Evolutionary conservation across 257 asterid species (phyloP).

Genomic region (Parsonsia alboflavescens): DNA sequence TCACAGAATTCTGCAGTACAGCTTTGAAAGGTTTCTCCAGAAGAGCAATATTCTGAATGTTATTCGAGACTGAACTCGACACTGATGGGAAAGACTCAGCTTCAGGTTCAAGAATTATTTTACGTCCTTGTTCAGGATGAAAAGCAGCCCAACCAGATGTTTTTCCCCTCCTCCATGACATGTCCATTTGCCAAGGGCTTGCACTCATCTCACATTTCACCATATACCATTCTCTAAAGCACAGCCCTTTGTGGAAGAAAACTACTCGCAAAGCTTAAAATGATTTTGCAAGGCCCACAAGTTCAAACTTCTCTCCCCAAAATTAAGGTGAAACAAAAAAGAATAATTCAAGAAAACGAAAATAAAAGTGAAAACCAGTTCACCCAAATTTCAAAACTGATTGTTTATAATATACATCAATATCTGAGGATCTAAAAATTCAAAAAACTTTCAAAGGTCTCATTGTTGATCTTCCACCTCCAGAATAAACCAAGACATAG

Average conservation of each 20-base stretch:
- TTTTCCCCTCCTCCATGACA: conserved; percentile 36
- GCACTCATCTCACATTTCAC: conserved; percentile 27
- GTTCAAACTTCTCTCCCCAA: neutral
- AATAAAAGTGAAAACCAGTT: neutral
- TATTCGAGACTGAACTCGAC: conserved; percentile 23
- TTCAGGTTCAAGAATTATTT: conserved; percentile 32
- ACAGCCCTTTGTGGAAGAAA: neutral
- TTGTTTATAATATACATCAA: neutral
- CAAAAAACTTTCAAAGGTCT: neutral
- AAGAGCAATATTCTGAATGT: conserved; percentile 12
- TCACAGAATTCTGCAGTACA: conserved; percentile 33
- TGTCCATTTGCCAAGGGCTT: conserved; percentile 25
- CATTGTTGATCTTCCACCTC: neutral
- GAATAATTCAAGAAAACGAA: neutral
- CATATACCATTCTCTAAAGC: neutral
- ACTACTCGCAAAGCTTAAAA: neutral
- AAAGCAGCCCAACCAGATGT: conserved; percentile 85
- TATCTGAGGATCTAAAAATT: neutral
- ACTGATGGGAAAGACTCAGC: conserved; percentile 59
- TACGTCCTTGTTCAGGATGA: conserved; percentile 56
- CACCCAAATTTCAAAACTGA: neutral
- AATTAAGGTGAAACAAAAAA: neutral
- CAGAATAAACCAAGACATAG: no score
- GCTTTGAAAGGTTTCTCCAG: conserved; percentile 60
- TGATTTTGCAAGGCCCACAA: neutral